These are phyloP conservation scores for Quercus gilva DNA, from an alignment of 306 rosid genomes.

Conservation along the genomic window DNA sequence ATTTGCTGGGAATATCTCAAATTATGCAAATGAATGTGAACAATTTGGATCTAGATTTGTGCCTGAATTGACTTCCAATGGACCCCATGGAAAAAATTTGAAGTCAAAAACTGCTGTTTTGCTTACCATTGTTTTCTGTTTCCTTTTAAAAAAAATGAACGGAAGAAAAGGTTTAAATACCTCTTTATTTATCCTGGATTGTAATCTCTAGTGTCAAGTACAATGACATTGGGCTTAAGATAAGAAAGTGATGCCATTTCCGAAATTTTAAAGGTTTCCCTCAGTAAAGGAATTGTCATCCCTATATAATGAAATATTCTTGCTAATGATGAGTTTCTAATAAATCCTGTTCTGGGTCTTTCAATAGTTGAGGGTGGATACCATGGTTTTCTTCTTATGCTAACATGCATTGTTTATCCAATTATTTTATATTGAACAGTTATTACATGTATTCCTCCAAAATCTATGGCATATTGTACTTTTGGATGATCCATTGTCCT, in stretches of 20 bases:
- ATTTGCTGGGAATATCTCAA: neutral
- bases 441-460: neutral
- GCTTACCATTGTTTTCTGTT: neutral
- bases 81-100: neutral
- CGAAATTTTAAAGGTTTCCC: neutral
- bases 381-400: neutral
- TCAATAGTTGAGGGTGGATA: neutral
- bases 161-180: neutral
- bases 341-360: neutral
- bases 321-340: neutral
- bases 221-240: neutral
- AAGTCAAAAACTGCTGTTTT: neutral
- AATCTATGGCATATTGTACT: neutral
- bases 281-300: neutral
- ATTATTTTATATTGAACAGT: neutral
- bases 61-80: neutral
- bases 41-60: neutral
- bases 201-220: neutral
- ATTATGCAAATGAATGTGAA: neutral
- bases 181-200: neutral
- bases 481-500: neutral
- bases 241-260: neutral
- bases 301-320: neutral
- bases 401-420: neutral
- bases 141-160: neutral